These are phyloP conservation scores for Serendipita vermifera DNA, from an alignment of 768 basidiomycete species.

Conservation along the genomic window DNA sequence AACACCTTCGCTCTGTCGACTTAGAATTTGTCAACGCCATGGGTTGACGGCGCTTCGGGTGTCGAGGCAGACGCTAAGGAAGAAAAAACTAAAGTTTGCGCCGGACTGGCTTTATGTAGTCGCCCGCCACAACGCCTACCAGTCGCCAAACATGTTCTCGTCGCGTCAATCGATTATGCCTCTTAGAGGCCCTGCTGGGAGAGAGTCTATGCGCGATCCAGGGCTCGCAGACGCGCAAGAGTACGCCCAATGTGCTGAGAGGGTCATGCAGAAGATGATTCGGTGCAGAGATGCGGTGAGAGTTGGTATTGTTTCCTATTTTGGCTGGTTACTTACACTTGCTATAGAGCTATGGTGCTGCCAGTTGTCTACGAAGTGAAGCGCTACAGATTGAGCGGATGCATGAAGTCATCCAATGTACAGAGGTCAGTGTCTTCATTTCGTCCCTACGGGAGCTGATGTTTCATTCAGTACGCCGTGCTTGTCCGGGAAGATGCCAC, in stretches of 20 bases:
- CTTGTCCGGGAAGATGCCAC: neutral
- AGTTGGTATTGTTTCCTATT: no score
- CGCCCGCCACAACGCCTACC: neutral
- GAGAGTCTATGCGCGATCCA: neutral
- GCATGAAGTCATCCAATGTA: neutral
- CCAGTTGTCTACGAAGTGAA: neutral
- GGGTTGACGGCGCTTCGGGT: slow-evolving; percentile 3
- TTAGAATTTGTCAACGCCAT: slow-evolving; percentile 11
- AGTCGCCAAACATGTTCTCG: neutral
- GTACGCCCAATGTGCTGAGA: neutral
- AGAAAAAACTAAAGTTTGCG: neutral
- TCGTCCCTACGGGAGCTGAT: neutral
- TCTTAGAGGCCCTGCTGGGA: neutral
- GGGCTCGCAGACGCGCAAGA: neutral
- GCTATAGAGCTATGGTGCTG: slow-evolving; percentile 1
- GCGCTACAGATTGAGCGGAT: slow-evolving; percentile 4
- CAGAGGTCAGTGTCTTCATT: neutral
- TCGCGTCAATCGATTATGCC: slow-evolving; percentile 7
- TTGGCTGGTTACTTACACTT: neutral
- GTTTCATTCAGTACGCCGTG: neutral
- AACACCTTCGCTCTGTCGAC: slow-evolving; percentile 10
- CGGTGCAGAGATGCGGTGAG: neutral
- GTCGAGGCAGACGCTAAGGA: slow-evolving; percentile 10
- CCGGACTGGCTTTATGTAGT: neutral
- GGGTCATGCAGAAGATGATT: slow-evolving; percentile 4